These are phyloP conservation scores for Jacaranda mimosifolia DNA, from an alignment of 257 asterid species.

Conservation along the genomic window DNA sequence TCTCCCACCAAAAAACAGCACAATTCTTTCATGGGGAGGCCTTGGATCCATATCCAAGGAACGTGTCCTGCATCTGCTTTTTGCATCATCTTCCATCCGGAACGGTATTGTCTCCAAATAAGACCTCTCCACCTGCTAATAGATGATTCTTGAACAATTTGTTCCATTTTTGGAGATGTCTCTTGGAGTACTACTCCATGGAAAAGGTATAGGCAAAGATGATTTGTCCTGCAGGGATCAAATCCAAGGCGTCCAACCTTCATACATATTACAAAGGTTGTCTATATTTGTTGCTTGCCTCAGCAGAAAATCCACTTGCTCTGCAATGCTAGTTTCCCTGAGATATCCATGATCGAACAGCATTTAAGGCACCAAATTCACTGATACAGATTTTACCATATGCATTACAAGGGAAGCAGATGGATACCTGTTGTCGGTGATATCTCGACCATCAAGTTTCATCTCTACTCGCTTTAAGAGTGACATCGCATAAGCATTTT, in stretches of 20 bases:
- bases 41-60: slow-evolving; percentile 26
- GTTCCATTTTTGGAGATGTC: slow-evolving; percentile 37
- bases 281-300: slow-evolving; percentile 89
- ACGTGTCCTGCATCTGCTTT: slow-evolving; percentile 19
- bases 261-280: slow-evolving; percentile 98
- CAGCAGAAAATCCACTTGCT: slow-evolving; percentile 95
- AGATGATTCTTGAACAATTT: slow-evolving; percentile 30
- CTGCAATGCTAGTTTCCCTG: slow-evolving; percentile 79
- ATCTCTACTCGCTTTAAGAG: slow-evolving; percentile 85
- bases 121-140: slow-evolving; percentile 18
- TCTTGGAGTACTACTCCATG: slow-evolving; percentile 39
- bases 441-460: slow-evolving; percentile 95
- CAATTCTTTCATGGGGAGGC: slow-evolving; percentile 34
- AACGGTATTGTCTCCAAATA: slow-evolving; percentile 32
- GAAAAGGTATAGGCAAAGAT: slow-evolving; percentile 25
- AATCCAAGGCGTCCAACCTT: slow-evolving; percentile 99
- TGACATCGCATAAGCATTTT: slow-evolving; percentile 89
- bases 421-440: slow-evolving; percentile 72
- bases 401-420: slow-evolving; percentile 35
- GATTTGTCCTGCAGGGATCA: slow-evolving; percentile 48
- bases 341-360: slow-evolving; percentile 16
- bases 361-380: slow-evolving; percentile 32
- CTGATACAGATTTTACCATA: slow-evolving; percentile 6
- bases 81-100: slow-evolving; percentile 22
- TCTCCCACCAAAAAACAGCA: slow-evolving; percentile 22